phyloP scores from a whole-genome alignment of 805 yeast genomes.

The Kodamaea lidongshanica region DNA sequence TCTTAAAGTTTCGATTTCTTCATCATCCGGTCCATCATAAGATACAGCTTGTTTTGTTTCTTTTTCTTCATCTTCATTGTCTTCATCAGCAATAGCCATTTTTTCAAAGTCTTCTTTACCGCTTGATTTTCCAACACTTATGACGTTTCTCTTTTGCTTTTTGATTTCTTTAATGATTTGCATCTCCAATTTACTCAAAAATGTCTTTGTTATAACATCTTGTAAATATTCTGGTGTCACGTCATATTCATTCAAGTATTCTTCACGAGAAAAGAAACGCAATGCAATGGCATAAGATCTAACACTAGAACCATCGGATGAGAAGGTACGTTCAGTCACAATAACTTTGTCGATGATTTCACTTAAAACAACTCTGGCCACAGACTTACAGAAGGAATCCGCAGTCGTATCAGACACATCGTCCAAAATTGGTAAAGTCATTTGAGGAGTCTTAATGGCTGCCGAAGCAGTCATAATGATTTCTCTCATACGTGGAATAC shows the following conservation, averaged over 20 bases:
- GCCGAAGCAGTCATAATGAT: slow-evolving; percentile 99
- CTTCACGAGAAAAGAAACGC: slow-evolving; percentile 66
- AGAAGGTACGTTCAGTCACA: slow-evolving; percentile 85
- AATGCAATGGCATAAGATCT: slow-evolving; percentile 74
- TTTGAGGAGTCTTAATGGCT: slow-evolving; percentile 95
- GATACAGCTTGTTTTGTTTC: slow-evolving; percentile 79
- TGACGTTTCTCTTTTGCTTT: slow-evolving; percentile 62
- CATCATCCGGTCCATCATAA: slow-evolving; percentile 93
- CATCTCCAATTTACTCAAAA: slow-evolving; percentile 64
- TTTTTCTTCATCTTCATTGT: slow-evolving; percentile 57
- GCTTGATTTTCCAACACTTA: slow-evolving; percentile 66
- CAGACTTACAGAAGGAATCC: slow-evolving; percentile 85
- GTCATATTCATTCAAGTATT: slow-evolving; percentile 85
- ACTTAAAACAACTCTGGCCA: slow-evolving; percentile 76
- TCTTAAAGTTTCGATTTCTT: slow-evolving; percentile 84
- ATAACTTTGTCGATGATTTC: slow-evolving; percentile 81
- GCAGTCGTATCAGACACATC: slow-evolving; percentile 85
- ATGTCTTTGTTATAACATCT: slow-evolving; percentile 53
- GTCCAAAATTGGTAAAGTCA: slow-evolving; percentile 79
- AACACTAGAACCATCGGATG: slow-evolving; percentile 41
- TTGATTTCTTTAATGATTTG: slow-evolving; percentile 75
- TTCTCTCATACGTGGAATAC: slow-evolving; percentile 99
- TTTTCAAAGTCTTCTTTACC: slow-evolving; percentile 43
- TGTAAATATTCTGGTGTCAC: slow-evolving; percentile 76
- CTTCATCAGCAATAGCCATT: slow-evolving; percentile 35